phyloP scores from a whole-genome alignment of 768 basidiomycete genomes.

The Clathrus columnatus region DNA sequence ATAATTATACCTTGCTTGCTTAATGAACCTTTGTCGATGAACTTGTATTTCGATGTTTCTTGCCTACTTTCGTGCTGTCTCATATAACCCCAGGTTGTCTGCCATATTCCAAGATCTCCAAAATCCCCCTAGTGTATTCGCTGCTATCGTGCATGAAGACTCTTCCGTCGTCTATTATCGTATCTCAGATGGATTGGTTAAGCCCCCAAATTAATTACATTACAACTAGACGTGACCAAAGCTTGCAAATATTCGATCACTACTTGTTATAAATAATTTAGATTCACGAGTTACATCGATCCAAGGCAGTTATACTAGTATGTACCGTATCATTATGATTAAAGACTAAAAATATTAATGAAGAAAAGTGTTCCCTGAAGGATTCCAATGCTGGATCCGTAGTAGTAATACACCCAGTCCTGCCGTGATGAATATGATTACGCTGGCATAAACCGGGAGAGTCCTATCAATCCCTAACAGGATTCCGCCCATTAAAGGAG shows the following conservation, averaged over 20 bases:
- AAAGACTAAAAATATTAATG: background rate
- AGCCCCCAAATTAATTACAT: conserved; percentile 29
- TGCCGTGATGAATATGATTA: conserved; percentile 53
- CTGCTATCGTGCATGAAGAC: conserved; percentile 69
- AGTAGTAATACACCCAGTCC: conserved; percentile 45
- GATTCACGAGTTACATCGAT: too few relatives aligned
- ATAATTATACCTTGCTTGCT: conserved; percentile 56
- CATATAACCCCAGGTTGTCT: conserved; percentile 36
- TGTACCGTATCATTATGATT: too few relatives aligned
- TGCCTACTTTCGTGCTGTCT: background rate
- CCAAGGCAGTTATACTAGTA: too few relatives aligned
- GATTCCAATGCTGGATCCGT: background rate
- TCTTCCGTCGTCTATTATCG: conserved; percentile 83
- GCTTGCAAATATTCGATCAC: too few relatives aligned
- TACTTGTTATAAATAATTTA: too few relatives aligned
- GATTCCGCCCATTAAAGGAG: conserved; percentile 68
- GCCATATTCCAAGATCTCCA: conserved; percentile 46
- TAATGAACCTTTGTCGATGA: conserved; percentile 54
- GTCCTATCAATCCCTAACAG: conserved; percentile 59
- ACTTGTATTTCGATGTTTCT: conserved; percentile 35
- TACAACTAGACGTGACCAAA: background rate
- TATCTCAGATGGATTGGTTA: conserved; percentile 66
- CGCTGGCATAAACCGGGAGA: conserved; percentile 71
- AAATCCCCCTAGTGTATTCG: conserved; percentile 42
- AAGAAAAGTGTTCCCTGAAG: background rate